Evolutionary conservation across 805 yeast species (phyloP).

Genomic region (Monosporozyma siamensis): DNA sequence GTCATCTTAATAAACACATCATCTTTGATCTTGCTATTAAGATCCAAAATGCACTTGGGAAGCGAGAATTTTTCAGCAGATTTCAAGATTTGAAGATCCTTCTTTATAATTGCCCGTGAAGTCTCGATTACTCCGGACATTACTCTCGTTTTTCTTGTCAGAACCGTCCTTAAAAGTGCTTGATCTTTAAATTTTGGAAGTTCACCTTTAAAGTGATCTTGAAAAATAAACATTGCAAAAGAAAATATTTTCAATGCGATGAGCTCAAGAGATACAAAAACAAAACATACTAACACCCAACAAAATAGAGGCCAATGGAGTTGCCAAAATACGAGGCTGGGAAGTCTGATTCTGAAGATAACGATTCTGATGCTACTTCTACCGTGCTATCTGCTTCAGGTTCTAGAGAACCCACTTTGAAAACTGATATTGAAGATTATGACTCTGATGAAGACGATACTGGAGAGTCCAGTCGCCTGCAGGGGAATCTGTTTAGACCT

Average conservation of each 20-base stretch:
- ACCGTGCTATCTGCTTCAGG: constrained; percentile 1
- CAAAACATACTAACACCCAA: not conserved
- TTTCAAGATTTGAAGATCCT: not conserved
- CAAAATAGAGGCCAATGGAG: not conserved
- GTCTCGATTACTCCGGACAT: not conserved
- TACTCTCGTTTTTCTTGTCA: not conserved
- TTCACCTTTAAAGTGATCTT: no score
- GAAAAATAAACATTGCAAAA: no score
- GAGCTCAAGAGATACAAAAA: not conserved
- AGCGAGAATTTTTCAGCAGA: not conserved
- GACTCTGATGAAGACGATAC: constrained; percentile 10
- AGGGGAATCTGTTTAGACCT: constrained; percentile 7
- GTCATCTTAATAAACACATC: constrained; percentile 4
- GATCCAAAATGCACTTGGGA: not conserved
- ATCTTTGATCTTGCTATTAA: not conserved
- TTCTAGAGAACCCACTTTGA: constrained; percentile 12
- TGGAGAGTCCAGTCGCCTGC: not conserved
- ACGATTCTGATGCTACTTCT: constrained; percentile 7
- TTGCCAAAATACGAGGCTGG: constrained; percentile 7
- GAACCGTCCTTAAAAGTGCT: no score
- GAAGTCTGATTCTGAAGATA: constrained; percentile 4
- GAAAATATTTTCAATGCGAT: not conserved
- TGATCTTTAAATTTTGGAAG: no score
- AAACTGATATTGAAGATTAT: constrained; percentile 9
- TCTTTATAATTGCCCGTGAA: not conserved